Evolutionary conservation across 306 rosid genomes (phyloP).

Genomic region (Carpinus fangiana): DNA sequence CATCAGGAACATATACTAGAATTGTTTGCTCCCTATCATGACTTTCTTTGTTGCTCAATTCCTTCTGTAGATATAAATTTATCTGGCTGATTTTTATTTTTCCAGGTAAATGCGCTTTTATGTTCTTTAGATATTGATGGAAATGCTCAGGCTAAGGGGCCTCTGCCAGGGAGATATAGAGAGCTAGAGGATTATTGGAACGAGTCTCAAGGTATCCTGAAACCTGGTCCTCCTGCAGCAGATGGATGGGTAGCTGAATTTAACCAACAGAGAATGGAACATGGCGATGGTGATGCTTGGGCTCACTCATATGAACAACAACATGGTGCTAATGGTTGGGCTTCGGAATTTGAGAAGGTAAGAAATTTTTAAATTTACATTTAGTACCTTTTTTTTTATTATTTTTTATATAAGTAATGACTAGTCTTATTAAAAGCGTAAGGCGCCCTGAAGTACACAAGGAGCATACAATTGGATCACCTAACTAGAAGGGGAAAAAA

Average conservation of each 20-base stretch:
- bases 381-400: too few species aligned
- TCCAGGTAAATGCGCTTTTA: conserved; percentile 91
- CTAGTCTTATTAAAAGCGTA: too few species aligned
- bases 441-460: too few species aligned
- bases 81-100: conserved; percentile 22
- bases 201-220: conserved; percentile 81
- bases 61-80: conserved; percentile 23
- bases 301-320: conserved; percentile 87
- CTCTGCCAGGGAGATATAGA: conserved; percentile 60
- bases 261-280: conserved; percentile 54
- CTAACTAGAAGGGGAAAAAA: too few species aligned
- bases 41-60: conserved; percentile 22
- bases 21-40: background rate
- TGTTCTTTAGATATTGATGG: conserved; percentile 81
- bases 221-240: conserved; percentile 52
- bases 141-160: conserved; percentile 51
- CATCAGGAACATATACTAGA: background rate
- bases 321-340: conserved; percentile 88
- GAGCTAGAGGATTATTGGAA: conserved; percentile 93
- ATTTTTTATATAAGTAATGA: too few species aligned
- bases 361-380: conserved; percentile 21
- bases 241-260: conserved; percentile 88
- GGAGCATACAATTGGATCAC: too few species aligned
- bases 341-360: conserved; percentile 92
- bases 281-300: conserved; percentile 74